These are phyloP conservation scores for Papiliotrema fonsecae DNA, from an alignment of 1,284 basidiomycete species.

Conservation along the genomic window DNA sequence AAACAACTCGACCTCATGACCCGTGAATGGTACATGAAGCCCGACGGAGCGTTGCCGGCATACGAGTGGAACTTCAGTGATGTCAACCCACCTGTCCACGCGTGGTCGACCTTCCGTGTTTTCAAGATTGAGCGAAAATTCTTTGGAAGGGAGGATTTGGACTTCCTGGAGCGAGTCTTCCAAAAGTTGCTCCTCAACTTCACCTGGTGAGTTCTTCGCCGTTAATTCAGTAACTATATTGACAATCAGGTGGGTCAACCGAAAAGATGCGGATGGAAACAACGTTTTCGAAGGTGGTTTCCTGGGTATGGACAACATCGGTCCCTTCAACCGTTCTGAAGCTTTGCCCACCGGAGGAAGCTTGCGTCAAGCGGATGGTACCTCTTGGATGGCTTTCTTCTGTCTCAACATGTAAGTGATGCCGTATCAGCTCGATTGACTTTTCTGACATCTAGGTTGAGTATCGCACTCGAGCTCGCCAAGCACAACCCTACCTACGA, in stretches of 20 bases:
- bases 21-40: constrained; percentile 97
- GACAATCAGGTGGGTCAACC: constrained; percentile 82
- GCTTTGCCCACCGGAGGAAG: constrained; percentile 81
- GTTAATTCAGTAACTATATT: not conserved
- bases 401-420: constrained; percentile 77
- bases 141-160: constrained; percentile 80
- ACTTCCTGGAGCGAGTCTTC: constrained; percentile 95
- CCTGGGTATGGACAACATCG: constrained; percentile 95
- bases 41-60: constrained; percentile 94
- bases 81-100: constrained; percentile 95
- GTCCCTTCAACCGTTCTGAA: constrained; percentile 96
- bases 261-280: constrained; percentile 89
- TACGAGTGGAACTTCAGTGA: constrained; percentile 99
- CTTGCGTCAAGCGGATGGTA: constrained; percentile 93
- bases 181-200: constrained; percentile 96
- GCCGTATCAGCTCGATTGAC: not conserved
- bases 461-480: constrained; percentile 93
- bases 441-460: constrained; percentile 60
- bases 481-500: constrained; percentile 98
- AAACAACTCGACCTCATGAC: constrained; percentile 95
- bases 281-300: constrained; percentile 99
- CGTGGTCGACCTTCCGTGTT: constrained; percentile 94
- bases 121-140: constrained; percentile 98
- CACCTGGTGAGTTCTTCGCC: constrained; percentile 62
- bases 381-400: constrained; percentile 99